Base-by-base conservation (phyloP, 768 basidiomycete genomes). In the Serendipita sp. region DNA sequence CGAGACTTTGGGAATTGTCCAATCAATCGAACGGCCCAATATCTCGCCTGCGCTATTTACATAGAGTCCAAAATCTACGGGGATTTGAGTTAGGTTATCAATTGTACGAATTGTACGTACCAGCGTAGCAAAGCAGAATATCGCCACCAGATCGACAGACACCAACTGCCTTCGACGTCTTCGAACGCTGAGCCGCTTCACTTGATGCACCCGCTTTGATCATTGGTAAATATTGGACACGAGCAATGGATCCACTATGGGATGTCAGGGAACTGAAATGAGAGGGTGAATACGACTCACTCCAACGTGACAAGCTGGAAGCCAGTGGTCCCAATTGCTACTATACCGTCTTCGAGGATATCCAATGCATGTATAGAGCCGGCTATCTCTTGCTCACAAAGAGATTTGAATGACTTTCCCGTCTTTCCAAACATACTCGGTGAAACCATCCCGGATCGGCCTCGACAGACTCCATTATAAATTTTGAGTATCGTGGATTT, bases 171-270 rank as follows among this genome's bases (percentile, higher is more conserved):
- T 58, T 58, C 9, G 53, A 58, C 30, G 53, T 58, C 11, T 31
- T 28, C 9, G 24, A 58, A n/a, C 53, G 24, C 20, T 58, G 53
- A 11, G 53, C 53, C 13, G 53, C 53, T n/a, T 58, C 53, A 31
- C 53, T 58, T n/a, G 53, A 58, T 58, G 53, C 53, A 31, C 53
- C 53, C 11, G 30, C 53, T 30, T 34, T 28, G 33, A 58, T 58
- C 9, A n/a, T 11, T 9, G 53, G 53, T 9, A 58, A 33, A 31
- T 24, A 22, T 24, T 11, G 20, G 9, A 58, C 33, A 11, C 33
- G 24, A 20, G 24, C 9, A n/a, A 31, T 58, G 24, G 24, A 5
- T 4, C 53, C 30, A 11, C 53, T 58, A 17, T 17, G 17, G 38
- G 38, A 7, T 38, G 38, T 38, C 14, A 38, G 38, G 5, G 45